A percentile compares a stretch with the other conserved stretches of the same genome.
Conservation (phyloP, 2,329 filamentous ascomycete species). For the Colletotrichum viniferum region DNA sequence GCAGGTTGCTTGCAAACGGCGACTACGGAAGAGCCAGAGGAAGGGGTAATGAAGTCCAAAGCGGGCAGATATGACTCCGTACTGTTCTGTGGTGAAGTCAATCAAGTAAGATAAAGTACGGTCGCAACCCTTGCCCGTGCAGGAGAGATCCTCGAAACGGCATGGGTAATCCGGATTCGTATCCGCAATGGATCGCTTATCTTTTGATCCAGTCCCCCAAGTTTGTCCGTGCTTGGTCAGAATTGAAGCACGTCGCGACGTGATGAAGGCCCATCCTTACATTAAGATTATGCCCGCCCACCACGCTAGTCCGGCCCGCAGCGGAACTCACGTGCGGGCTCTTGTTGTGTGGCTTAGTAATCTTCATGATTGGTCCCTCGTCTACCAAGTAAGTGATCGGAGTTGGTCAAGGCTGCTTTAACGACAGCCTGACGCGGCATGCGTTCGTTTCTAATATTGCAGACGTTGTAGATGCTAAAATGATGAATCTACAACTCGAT, state of each 20-base stretch:
- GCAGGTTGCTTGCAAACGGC: neutral
- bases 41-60: neutral
- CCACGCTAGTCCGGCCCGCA: neutral
- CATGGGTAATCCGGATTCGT: neutral
- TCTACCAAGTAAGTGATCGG: neutral
- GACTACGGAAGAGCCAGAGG: neutral
- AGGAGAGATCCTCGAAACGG: neutral
- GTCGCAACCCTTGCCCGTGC: neutral
- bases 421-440: neutral
- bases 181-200: neutral
- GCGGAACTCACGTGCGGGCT: neutral
- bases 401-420: neutral
- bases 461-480: neutral
- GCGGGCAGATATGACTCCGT: neutral
- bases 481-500: neutral
- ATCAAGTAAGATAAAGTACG: neutral
- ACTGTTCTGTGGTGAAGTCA: neutral
- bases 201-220: neutral
- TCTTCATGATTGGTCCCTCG: neutral
- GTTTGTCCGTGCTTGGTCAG: neutral
- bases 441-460: neutral
- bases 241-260: neutral
- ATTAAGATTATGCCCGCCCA: neutral
- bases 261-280: neutral
- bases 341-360: neutral